phyloP scores from a whole-genome alignment of 352 stramenopile genomes.

The Phytopythium helicoides region DNA sequence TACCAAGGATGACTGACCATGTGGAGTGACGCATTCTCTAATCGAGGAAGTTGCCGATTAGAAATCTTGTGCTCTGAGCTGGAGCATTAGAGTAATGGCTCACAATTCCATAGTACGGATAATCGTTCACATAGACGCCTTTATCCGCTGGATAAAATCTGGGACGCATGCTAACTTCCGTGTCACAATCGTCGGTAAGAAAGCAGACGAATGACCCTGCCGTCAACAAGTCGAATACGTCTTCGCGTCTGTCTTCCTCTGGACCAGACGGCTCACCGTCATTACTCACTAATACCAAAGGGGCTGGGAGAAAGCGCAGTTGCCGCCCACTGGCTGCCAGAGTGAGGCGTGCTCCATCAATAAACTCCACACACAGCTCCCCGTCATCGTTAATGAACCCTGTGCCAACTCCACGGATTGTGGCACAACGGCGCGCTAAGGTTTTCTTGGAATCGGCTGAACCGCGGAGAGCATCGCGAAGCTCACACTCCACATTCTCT shows the following conservation, averaged over 20 bases:
- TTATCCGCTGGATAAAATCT: conserved; percentile 47
- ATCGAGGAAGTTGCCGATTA: too few species aligned
- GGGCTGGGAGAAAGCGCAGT: conserved; percentile 34
- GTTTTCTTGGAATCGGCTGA: conserved; percentile 7
- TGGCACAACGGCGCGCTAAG: too few species aligned
- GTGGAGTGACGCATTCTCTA: too few species aligned
- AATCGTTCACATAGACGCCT: too few species aligned
- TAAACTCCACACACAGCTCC: conserved; percentile 40
- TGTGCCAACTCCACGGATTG: conserved; percentile 39
- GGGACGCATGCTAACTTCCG: conserved; percentile 48
- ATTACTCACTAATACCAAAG: conserved; percentile 6
- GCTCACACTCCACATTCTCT: conserved; percentile 9
- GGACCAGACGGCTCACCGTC: neutral
- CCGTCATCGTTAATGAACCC: conserved; percentile 36
- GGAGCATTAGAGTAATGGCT: too few species aligned
- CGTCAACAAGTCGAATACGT: conserved; percentile 42
- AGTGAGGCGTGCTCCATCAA: conserved; percentile 39
- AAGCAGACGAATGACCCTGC: conserved; percentile 27
- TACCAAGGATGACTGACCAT: too few species aligned
- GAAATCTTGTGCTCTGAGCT: too few species aligned
- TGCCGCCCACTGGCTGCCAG: conserved; percentile 42
- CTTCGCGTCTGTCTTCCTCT: conserved; percentile 10
- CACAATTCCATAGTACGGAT: too few species aligned
- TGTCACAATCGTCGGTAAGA: conserved; percentile 39
- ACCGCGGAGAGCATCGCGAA: conserved; percentile 9